Base-by-base conservation (phyloP, 208 protist species). In the Tritrichomonas foetus region DNA sequence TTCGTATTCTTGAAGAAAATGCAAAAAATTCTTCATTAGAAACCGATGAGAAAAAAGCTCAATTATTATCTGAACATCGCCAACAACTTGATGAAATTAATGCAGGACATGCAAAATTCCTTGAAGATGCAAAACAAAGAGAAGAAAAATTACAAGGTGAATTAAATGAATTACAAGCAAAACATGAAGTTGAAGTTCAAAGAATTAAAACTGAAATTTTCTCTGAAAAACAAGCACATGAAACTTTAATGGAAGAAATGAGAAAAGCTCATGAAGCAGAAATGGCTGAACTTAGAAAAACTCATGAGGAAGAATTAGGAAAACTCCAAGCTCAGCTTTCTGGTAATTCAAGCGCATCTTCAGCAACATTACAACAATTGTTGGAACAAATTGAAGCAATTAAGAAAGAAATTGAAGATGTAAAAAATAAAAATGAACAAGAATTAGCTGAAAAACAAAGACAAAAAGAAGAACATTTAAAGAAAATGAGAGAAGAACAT, bases 151-250 rank as follows among this genome's bases (percentile, higher is more conserved):
- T 82, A 9, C 33, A 82, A 50, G 39, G n/a, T 1, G 74, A 82
- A 50, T 30, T 50, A 39, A 1, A 49, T 47, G 41, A 82, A 3
- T 14, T 82, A 2, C 30, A 41, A 82, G 50, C 27, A 20, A 82
- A 82, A 50, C 41, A 47, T 39, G 74, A 82, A n/a, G 74, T 82
- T 50, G 74, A 82, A 27, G 74, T 82, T 20, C 74, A 82, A 50
- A 20, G 33, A 44, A 8, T 82, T 20, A 82, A 82, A 50, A 27
- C 74, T 30, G 30, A 30, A 44, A 82, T 82, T 27, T 82, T 82
- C 22, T 49, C 74, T 8, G 74, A 30, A 30, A 82, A 82, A 50
- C 74, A 82, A 50, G 41, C 33, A 41, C 33, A 47, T 27, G 74
- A 82, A 27, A 13, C 33, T 50, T 30, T 47, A 49, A 50, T 82